Base-by-base conservation (phyloP, 176 grass and related monocot genomes). In the Calamus simplicifolius region DNA sequence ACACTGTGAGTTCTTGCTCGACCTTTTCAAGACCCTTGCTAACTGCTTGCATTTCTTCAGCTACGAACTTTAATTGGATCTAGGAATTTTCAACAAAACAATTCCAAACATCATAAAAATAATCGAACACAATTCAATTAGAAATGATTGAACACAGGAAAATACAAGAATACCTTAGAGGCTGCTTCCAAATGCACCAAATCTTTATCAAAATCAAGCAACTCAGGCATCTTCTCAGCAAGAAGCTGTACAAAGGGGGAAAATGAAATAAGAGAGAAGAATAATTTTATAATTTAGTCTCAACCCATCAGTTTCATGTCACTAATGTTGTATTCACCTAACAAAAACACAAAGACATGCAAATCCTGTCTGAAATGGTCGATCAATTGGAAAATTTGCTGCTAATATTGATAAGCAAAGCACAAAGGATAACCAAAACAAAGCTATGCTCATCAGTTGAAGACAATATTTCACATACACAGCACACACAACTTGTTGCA, bases 191-290 rank as follows among this genome's bases (percentile, higher is more conserved):
- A 70, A 84, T 90, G 87, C 76, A 85, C 76, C 67, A 97, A 82
- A 54, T 97, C 92, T 75, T 91, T 97, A 74, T 82, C 86, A 82
- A 97, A 97, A 97, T 97, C 92, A 87, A 97, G 83, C 58, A 97
- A 77, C 65, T 97, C 77, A 30, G 87, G 83, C 87, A 85, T 80
- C 77, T 91, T 97, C 59, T 90, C 87, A 70, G 81, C 80, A 71
- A 97, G 79, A 75, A 97, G 83, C 92, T 97, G 69, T 5, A 12
- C 2, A 38, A 38, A 38, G 35, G 8, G 35, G 35, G 8, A 52
- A 75, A 70, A 29, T 4, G 51, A 55, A 6, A 8, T 8, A 2
- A 55, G 59, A 27, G n/a, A 59, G 19, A 50, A 50, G 56, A 28
- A 50, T 3, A 29, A 19, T 28, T 16, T 19, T 7, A 29, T 28